A percentile compares a stretch with the other conserved stretches of the same genome.
These are phyloP conservation scores for Mycena latifolia DNA, from an alignment of 768 basidiomycete genomes.

Conservation along the genomic window DNA sequence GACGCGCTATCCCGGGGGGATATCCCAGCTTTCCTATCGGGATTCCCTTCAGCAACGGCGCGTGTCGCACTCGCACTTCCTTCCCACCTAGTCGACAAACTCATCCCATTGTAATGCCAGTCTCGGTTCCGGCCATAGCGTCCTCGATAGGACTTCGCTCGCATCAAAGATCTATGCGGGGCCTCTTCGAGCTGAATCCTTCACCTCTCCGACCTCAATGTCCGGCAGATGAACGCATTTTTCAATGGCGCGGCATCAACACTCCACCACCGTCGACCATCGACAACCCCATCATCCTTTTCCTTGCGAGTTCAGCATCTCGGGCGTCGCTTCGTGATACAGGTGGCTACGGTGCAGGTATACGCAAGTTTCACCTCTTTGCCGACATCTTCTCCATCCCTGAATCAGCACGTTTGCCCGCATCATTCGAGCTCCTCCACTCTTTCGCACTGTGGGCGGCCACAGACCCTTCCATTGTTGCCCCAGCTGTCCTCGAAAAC, in stretches of 20 bases:
- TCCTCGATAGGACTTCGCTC: not conserved
- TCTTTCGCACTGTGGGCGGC: constrained; percentile 52
- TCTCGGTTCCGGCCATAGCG: not conserved
- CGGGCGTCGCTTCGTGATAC: constrained; percentile 39
- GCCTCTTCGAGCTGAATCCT: constrained; percentile 25
- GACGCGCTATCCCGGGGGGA: constrained; percentile 49
- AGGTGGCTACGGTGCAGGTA: constrained; percentile 33
- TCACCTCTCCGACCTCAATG: constrained; percentile 42
- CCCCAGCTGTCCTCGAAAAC: constrained; percentile 8
- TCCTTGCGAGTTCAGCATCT: constrained; percentile 37
- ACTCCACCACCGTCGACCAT: constrained; percentile 39
- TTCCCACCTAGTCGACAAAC: constrained; percentile 23
- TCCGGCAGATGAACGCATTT: constrained; percentile 39
- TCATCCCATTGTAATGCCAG: constrained; percentile 33
- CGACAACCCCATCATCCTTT: constrained; percentile 35
- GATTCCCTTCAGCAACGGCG: constrained; percentile 32
- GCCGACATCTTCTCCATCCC: constrained; percentile 48
- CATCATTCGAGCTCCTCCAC: constrained; percentile 44
- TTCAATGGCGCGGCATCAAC: constrained; percentile 50
- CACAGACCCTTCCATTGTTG: constrained; percentile 40
- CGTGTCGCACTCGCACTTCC: constrained; percentile 31
- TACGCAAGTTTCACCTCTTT: constrained; percentile 44
- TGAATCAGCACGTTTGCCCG: constrained; percentile 41
- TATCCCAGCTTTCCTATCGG: constrained; percentile 33
- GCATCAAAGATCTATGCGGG: not conserved